Evolutionary conservation across 495 filamentous ascomycete genomes (phyloP).

Genomic region (Neurospora sp.): DNA sequence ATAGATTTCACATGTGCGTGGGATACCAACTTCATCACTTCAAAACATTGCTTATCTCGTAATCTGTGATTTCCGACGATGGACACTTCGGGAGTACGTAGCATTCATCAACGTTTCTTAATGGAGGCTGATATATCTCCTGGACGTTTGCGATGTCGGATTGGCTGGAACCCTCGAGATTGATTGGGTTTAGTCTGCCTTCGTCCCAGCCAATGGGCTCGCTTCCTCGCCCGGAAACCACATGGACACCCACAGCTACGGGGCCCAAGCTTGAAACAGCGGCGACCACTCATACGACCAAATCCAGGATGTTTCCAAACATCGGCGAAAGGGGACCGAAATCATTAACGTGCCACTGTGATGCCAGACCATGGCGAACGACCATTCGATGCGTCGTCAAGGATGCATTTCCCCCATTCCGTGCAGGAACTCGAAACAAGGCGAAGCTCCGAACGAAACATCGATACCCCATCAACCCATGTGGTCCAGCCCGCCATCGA

Average conservation of each 20-base stretch:
- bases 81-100: neutral
- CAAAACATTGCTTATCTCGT: neutral
- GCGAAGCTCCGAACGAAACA: neutral
- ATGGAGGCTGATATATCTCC: neutral
- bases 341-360: neutral
- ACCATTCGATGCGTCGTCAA: neutral
- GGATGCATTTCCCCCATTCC: neutral
- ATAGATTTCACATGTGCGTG: neutral
- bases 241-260: neutral
- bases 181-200: neutral
- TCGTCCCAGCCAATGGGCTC: neutral
- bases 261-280: neutral
- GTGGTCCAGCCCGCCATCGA: neutral
- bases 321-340: neutral
- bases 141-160: neutral
- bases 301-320: neutral
- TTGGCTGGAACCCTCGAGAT: neutral
- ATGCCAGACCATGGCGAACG: neutral
- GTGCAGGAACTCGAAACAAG: neutral
- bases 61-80: neutral
- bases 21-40: neutral
- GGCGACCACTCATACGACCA: neutral
- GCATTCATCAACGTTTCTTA: neutral
- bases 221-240: neutral
- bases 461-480: neutral